Percentiles rank a stretch among this genome's conserved stretches.
Evolutionary conservation across 2,329 filamentous ascomycete species (phyloP).

Genomic region (Fusarium proliferatum): DNA sequence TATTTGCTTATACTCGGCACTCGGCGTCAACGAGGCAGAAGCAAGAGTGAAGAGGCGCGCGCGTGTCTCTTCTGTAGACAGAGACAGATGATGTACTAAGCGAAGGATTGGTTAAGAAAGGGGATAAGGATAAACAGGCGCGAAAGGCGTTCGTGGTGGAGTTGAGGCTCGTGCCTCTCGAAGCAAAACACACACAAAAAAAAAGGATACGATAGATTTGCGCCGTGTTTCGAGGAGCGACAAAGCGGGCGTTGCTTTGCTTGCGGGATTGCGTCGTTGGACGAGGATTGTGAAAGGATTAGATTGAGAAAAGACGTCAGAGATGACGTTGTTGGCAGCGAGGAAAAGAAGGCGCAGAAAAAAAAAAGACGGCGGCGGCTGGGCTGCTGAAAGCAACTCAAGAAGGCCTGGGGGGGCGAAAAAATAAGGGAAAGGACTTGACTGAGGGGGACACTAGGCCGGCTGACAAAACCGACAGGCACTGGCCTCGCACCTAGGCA

Average conservation of each 20-base stretch:
- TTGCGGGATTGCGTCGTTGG: slow-evolving; percentile 48
- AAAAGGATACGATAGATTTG: slow-evolving; percentile 29
- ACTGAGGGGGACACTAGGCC: slow-evolving; percentile 25
- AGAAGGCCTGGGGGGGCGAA: slow-evolving; percentile 29
- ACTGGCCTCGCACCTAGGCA: neutral
- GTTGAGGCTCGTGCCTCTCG: slow-evolving; percentile 40
- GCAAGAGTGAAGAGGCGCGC: slow-evolving; percentile 24
- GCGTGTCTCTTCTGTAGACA: slow-evolving; percentile 10
- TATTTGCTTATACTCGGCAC: slow-evolving; percentile 26
- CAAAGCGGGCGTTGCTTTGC: slow-evolving; percentile 44
- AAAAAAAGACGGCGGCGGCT: slow-evolving; percentile 49
- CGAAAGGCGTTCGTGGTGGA: slow-evolving; percentile 37
- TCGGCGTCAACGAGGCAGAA: slow-evolving; percentile 20
- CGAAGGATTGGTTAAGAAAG: slow-evolving; percentile 26
- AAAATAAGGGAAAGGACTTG: slow-evolving; percentile 28
- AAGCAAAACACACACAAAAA: slow-evolving; percentile 9
- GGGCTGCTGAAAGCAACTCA: slow-evolving; percentile 45
- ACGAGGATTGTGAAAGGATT: slow-evolving; percentile 51
- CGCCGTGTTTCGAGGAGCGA: slow-evolving; percentile 38
- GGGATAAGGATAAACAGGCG: slow-evolving; percentile 26
- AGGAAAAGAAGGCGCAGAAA: slow-evolving; percentile 51
- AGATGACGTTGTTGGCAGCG: slow-evolving; percentile 59
- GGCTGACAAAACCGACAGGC: slow-evolving; percentile 36
- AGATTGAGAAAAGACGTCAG: slow-evolving; percentile 58
- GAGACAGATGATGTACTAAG: slow-evolving; percentile 20